Percentiles rank a stretch among this genome's conserved stretches.
These are phyloP conservation scores for Aspergillus affinis DNA, from an alignment of 495 filamentous ascomycete species.

Conservation along the genomic window DNA sequence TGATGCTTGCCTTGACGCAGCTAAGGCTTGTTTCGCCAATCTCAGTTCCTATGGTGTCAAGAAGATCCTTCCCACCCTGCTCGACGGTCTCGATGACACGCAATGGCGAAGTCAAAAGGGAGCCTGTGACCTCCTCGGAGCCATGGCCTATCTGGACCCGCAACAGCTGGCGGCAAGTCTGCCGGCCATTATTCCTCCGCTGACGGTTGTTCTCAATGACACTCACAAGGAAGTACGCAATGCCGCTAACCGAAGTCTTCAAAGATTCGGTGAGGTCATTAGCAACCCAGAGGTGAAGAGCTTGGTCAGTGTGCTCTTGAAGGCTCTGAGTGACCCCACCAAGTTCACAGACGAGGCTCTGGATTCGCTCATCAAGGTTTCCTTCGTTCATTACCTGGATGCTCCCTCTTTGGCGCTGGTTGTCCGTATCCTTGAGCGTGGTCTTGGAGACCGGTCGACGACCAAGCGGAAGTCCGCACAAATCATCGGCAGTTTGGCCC, in stretches of 20 bases:
- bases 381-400: slow-evolving; percentile 94
- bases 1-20: slow-evolving; percentile 86
- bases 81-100: slow-evolving; percentile 89
- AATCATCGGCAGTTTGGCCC: slow-evolving; percentile 94
- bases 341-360: slow-evolving; percentile 96
- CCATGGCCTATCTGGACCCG: slow-evolving; percentile 97
- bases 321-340: slow-evolving; percentile 94
- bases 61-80: slow-evolving; percentile 83
- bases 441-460: slow-evolving; percentile 82
- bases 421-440: slow-evolving; percentile 91
- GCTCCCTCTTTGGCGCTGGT: slow-evolving; percentile 92
- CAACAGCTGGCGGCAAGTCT: slow-evolving; percentile 88
- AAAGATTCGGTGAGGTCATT: slow-evolving; percentile 97
- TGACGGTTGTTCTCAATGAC: slow-evolving; percentile 91
- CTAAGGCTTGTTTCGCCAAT: slow-evolving; percentile 90
- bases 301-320: slow-evolving; percentile 84
- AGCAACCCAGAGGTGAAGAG: slow-evolving; percentile 95
- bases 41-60: slow-evolving; percentile 96
- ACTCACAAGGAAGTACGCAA: slow-evolving; percentile 94
- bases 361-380: slow-evolving; percentile 90
- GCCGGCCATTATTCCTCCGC: slow-evolving; percentile 92
- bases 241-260: slow-evolving; percentile 91
- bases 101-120: slow-evolving; percentile 99
- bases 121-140: slow-evolving; percentile 91
- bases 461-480: slow-evolving; percentile 95